Base-by-base conservation (phyloP, 2,329 filamentous ascomycete species). In the Claviceps humidiphila region DNA sequence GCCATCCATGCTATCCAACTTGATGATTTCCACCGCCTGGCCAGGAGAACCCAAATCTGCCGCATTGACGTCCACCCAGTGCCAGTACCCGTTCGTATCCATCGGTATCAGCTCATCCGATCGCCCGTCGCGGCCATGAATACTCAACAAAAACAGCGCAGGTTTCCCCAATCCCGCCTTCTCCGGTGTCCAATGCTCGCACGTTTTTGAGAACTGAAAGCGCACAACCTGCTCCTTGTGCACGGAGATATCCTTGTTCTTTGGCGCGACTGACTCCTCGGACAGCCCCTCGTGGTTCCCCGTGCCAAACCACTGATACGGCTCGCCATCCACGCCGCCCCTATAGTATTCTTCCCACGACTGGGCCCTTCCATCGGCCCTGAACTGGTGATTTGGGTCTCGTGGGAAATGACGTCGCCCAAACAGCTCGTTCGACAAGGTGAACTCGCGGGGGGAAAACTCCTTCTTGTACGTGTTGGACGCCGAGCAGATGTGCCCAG, bases 291-390 rank as follows among this genome's bases (percentile, higher is more conserved):
- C 76, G 16, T 73, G 65, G 16, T 67, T 61, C 1, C 66, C 68
- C 14, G 69, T 70, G 22, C 66, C 65, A 56, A 68, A 81, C 53
- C 75, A 68, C n/a, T 66, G 64, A 13, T 75, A 68, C 4, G 70
- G 70, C 55, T 76, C 73, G 39, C 72, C 73, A 2, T 70, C 68
- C 1, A 74, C 68, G 43, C 79, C 76, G 4, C 84, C 85, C 17
- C 81, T 66, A 52, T 85, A 80, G 64, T 95, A 97, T 60, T 94
- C 85, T 58, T 90, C 86, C 88, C 89, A 97, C 0, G 74, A 75
- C 5, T 83, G 70, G 3, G 72, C 66, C 2, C 82, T 73, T 1
- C 87, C 85, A 60, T 95, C 88, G 14, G 74, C 73, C 41, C 87
- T 82, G 71, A 85, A 91, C 63, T 94, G 90, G 54, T 87, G 73